phyloP scores from a whole-genome alignment of 2,329 filamentous ascomycete genomes.

The Sporothrix brasiliensis region DNA sequence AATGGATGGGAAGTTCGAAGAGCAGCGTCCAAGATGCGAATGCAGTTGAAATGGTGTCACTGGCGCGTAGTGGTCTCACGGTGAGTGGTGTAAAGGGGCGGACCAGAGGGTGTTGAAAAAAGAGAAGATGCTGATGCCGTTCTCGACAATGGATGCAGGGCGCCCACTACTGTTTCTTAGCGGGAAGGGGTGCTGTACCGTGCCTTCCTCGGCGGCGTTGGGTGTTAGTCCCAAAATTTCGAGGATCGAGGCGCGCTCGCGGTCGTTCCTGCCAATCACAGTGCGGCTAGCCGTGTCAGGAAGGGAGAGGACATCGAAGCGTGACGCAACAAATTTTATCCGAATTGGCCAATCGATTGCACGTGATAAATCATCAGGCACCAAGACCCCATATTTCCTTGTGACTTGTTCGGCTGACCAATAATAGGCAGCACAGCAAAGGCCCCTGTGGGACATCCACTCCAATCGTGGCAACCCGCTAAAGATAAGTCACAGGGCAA shows the following conservation, averaged over 20 bases:
- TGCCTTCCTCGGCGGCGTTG: neutral
- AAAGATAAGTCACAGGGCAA: slow-evolving; percentile 5
- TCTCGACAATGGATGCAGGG: slow-evolving; percentile 22
- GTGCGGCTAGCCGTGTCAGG: neutral
- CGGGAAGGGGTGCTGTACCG: slow-evolving; percentile 19
- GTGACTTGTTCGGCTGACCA: slow-evolving; percentile 28
- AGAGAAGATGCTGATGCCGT: slow-evolving; percentile 20
- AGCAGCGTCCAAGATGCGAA: neutral
- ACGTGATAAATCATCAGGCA: slow-evolving; percentile 1
- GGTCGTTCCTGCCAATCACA: slow-evolving; percentile 28
- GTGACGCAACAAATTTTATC: slow-evolving; percentile 2
- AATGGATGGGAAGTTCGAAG: neutral
- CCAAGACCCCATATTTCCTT: slow-evolving; percentile 2
- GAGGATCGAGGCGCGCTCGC: slow-evolving; percentile 31
- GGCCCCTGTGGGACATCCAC: slow-evolving; percentile 23
- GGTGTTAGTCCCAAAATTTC: slow-evolving; percentile 30
- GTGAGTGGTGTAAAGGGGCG: slow-evolving; percentile 19
- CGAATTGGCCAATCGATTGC: neutral
- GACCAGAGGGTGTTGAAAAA: slow-evolving; percentile 8
- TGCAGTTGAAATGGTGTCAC: neutral
- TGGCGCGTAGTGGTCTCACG: slow-evolving; percentile 20
- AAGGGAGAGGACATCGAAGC: neutral
- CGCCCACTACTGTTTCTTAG: slow-evolving; percentile 15
- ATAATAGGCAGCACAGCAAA: slow-evolving; percentile 27
- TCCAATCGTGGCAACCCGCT: slow-evolving; percentile 23